phyloP scores from a whole-genome alignment of 441 rosid genomes.

The Melastoma candidum region DNA sequence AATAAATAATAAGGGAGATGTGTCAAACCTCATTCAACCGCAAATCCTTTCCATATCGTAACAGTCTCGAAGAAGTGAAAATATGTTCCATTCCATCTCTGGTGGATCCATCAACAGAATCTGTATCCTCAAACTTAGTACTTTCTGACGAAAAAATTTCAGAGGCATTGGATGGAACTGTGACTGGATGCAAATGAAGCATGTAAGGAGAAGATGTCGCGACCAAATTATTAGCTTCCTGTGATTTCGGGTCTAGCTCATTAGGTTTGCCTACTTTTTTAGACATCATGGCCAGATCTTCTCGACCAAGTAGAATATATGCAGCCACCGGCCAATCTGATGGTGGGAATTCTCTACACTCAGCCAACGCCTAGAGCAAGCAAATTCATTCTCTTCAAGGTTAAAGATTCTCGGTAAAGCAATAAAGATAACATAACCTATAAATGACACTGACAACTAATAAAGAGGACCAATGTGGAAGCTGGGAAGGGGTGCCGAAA shows the following conservation, averaged over 20 bases:
- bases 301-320: constrained; percentile 91
- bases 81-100: constrained; percentile 99
- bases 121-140: constrained; percentile 71
- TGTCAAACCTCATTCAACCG: constrained; percentile 79
- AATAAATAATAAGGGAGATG: too few species aligned
- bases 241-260: constrained; percentile 40
- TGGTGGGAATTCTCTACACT: constrained; percentile 94
- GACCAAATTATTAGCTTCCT: constrained; percentile 47
- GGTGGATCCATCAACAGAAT: constrained; percentile 65
- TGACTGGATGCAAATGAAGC: constrained; percentile 96
- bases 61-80: constrained; percentile 76
- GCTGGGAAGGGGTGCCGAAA: background rate
- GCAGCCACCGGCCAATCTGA: constrained; percentile 95
- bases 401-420: constrained; percentile 10
- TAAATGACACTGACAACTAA: background rate
- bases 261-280: constrained; percentile 40
- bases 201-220: constrained; percentile 91
- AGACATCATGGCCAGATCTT: constrained; percentile 77
- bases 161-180: constrained; percentile 70
- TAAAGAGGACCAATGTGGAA: background rate
- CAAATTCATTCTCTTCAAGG: constrained; percentile 6
- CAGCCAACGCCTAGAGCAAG: constrained; percentile 61
- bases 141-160: constrained; percentile 59
- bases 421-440: background rate
- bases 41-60: constrained; percentile 91